Evolutionary conservation across 1,284 basidiomycete genomes (phyloP), one percentile per base, ranked within the genome.

Genomic region (Ganoderma boninense): DNA sequence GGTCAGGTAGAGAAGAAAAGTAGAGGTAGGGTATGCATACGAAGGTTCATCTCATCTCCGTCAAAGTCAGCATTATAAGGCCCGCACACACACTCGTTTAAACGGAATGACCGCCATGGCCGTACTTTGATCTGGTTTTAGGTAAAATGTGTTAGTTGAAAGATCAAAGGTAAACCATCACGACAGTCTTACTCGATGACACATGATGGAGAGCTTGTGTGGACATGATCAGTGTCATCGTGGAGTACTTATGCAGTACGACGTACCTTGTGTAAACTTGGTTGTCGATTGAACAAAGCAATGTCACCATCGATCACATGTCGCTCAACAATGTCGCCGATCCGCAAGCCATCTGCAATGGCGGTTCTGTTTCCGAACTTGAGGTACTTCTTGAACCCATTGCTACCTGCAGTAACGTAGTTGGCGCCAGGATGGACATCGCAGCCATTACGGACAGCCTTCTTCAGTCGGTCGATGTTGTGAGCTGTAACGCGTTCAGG

Each of bases 1-100:
- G 11, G 61, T 61, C 20, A 54, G 46, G 38, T 46, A 23, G 26
- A 18, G 4, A 66, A 26, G 26, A 23, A 18, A 7, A 23, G 38
- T 6, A 20, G 14, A 20, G n/a, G 61, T 14, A 57, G 10, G 2
- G 16, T 23, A 63, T 16, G 85, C 94, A 75, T 77, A 96, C 96
- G 97, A 78, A 99, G 87, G 82, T 99, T 99, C 98, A 99, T 99
- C 83, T 99, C 98, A 81, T 99, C 98, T 73, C 98, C 98, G 80
- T 99, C 98, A 78, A 99, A 99, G 85, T 99, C 98, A 67, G 98
- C 98, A 79, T 99, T 99, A 85, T 99, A 99, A 2, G 98, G 98
- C 65, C 96, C 97, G 83, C 98, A 99, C 11, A 98, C 98, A 89
- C 98, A 99, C 81, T 99, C 98, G 80, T 99, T 99, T 69, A 99